Base-by-base conservation (phyloP, 2,329 filamentous ascomycete species). In the Exophiala spinifera region DNA sequence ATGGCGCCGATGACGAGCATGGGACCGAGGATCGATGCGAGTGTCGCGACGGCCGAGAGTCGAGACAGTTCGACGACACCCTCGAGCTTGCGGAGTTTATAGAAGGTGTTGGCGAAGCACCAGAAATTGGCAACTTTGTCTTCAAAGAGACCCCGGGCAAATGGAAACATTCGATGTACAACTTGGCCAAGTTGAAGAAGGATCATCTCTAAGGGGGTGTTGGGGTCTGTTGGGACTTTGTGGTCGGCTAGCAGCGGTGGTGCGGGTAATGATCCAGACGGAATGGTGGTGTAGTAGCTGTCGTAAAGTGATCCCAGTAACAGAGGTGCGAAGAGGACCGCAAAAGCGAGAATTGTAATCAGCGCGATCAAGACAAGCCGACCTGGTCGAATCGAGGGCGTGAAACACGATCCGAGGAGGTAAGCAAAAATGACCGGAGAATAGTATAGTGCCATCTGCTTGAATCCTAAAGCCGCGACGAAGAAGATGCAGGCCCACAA, bases 41-140 rank as follows among this genome's bases (percentile, higher is more conserved):
- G 74, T 0, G 94, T 99, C 1, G 86, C 80, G 1, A 80, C 74
- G 1, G 96, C 79, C 1, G 94, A 89, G 1, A 84, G 82, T 49
- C 83, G 83, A 68, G 95, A 90, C 25, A 99, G 81, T 4, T 90
- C 70, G 6, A 81, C 78, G 2, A 83, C 72, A 1, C 89, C 42
- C 28, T 61, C 84, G 62, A 90, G 94, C 59, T 88, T 82, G 14
- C 53, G 56, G 34, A 99, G 82, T 73, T 99, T 99, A 74, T 96
- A 79, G 51, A 95, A 79, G 1, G 94, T 87, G 48, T 65, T 63
- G 52, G 92, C 79, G 3, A 91, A 87, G 69, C 94, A 99, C 94
- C 94, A 99, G 66, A 96, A 87, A 69, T 99, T 99, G 66, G 94
- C 94, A 17, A 99, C 95, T 72, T 99, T 99, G 76, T 97, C 94